Evolutionary conservation across 2,329 filamentous ascomycete genomes (phyloP), one percentile per base, ranked within the genome.

Genomic region (Fusarium sp.): DNA sequence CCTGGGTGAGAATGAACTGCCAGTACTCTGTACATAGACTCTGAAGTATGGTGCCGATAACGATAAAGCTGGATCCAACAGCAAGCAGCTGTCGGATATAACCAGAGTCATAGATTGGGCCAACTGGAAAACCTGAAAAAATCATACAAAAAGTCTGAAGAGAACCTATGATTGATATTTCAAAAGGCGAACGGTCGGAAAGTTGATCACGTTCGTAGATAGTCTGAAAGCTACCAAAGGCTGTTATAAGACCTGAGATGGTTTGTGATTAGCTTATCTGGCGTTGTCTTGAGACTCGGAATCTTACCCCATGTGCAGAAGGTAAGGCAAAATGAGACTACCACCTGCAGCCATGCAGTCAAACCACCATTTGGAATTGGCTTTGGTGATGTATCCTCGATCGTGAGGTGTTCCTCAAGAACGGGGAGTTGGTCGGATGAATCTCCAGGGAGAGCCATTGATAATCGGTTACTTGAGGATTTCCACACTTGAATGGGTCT

Each of bases 1-100:
- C 91, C 69, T 94, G 93, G 6, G 87, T 84, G 17, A 96, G 80
- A 76, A 96, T 87, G 73, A 95, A 95, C 46, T 96, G 91, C 89
- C 90, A 95, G 73, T 92, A 92, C 69, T 86, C 36, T 4, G 43
- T 48, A 11, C 69, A 50, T 3, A 73, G 35, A 15, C 71, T 73
- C 9, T 73, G 71, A 1, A 73, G 35, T 0, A 72, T 42, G 1
- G 61, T 70, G 0, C 71, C 71, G 7, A 66, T 18, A 6, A 73
- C 57, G 2, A 73, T 63, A 0, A 73, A 58, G 13, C 45, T 20
- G 3, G 71, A 73, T 1, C 70, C 71, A 1, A 25, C 11, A 1
- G 33, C 49, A 1, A 73, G 42, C 2, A 73, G 37, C 13, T 70
- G 66, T 11, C 64, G 41, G 3, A 67, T 69, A 10, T 73, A 73